Base-by-base conservation (phyloP, 768 basidiomycete species). In the Hygrocybe coccinea region DNA sequence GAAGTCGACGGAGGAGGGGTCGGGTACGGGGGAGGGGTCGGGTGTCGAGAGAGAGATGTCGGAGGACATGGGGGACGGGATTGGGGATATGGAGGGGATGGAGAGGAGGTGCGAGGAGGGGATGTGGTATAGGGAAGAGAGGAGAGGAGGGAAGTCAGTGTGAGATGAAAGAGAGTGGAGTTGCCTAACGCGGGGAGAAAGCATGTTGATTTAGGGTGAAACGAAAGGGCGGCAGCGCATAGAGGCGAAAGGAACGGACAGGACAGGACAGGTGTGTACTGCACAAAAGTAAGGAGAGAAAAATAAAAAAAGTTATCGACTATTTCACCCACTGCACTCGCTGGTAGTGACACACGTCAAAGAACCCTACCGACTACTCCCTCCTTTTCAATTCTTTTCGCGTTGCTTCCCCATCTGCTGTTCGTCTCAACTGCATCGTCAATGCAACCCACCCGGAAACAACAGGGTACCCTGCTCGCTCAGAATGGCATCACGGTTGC, bases 1-100 rank as follows among this genome's bases (percentile, higher is more conserved):
- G 67, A 88, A 86, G 78, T 89, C 87, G 69, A 86, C 84, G 49
- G 81, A 73, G 61, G 81, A 73, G 62, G 86, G 84, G 75, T 89
- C 87, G 68, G 80, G 74, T 55, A 74, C 76, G 21, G 45, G 56
- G 52, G 60, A 37, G 56, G 48, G 52, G 49, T 35, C 54, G n/a
- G 55, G 49, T 19, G n/a, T 38, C 36, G 47, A 9, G 41, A 24
- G 37, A 25, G 35, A 5, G 36, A 11, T 24, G 14, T 9, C 9
- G 36, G 9, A 19, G 44, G 44, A 19, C 44, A 22, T 54, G 53
- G 46, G 41, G 43, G 35, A 14, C 8, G 5, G 19, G 52, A 46
- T 39, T 25, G 56, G 35, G 33, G 54, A 44, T 33, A 19, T 29
- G 52, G 24, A 38, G 34, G 21, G 57, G 56, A 52, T 53, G 55